Evolutionary conservation across 2,329 filamentous ascomycete species (phyloP).

Genomic region (Colletotrichum sojae): DNA sequence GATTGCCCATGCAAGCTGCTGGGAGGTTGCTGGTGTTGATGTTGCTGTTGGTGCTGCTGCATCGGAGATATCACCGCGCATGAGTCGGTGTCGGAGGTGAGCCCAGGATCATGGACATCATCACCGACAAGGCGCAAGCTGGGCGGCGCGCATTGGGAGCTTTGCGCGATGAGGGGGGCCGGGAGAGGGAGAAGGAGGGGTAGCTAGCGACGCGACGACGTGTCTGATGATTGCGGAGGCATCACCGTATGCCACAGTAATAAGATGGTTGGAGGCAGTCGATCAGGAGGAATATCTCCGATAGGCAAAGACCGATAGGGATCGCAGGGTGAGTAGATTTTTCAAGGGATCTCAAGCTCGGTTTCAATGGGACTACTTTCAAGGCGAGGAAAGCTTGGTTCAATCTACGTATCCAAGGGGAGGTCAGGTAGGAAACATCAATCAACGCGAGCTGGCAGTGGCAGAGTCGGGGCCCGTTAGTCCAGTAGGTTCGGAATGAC

Average conservation of each 20-base stretch:
- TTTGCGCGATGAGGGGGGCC: slow-evolving; percentile 10
- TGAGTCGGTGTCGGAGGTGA: slow-evolving; percentile 23
- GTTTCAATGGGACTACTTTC: slow-evolving; percentile 14
- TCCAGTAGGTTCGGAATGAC: neutral
- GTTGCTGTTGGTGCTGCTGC: slow-evolving; percentile 27
- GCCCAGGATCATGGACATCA: slow-evolving; percentile 21
- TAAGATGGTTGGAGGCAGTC: neutral
- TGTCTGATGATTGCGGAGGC: slow-evolving; percentile 11
- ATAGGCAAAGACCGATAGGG: neutral
- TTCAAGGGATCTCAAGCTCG: slow-evolving; percentile 5
- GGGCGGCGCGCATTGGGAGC: slow-evolving; percentile 18
- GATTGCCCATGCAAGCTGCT: slow-evolving; percentile 21
- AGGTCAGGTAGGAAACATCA: slow-evolving; percentile 2
- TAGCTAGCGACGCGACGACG: slow-evolving; percentile 29
- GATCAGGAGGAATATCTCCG: neutral
- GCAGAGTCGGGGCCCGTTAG: slow-evolving; percentile 12
- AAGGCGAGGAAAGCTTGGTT: slow-evolving; percentile 30
- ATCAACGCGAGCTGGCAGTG: slow-evolving; percentile 7
- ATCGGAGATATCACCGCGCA: slow-evolving; percentile 32
- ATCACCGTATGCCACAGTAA: slow-evolving; percentile 12
- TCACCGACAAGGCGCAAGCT: slow-evolving; percentile 12
- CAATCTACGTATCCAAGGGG: slow-evolving; percentile 1
- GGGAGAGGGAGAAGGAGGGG: neutral
- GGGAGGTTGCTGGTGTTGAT: neutral
- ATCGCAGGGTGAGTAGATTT: neutral